Evolutionary conservation across 768 basidiomycete genomes (phyloP).

Genomic region (Tulasnella sp.): DNA sequence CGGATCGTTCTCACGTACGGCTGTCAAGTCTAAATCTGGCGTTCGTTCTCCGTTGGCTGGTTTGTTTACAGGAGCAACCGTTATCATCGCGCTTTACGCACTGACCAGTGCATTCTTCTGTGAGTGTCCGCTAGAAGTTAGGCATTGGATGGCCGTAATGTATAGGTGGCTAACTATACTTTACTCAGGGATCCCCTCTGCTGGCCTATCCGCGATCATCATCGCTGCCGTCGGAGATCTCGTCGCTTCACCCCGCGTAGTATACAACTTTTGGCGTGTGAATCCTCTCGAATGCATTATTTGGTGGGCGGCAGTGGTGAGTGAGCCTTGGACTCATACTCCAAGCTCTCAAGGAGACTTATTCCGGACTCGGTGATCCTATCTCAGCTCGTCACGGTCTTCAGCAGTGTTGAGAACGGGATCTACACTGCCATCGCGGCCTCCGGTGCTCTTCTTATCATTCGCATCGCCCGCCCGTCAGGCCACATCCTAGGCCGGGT

Average conservation of each 20-base stretch:
- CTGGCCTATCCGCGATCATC: conserved; percentile 72
- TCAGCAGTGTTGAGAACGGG: conserved; percentile 88
- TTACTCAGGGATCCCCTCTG: conserved; percentile 29
- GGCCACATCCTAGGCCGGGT: conserved; percentile 86
- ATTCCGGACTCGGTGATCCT: too few species aligned
- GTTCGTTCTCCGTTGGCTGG: conserved; percentile 90
- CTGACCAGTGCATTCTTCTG: conserved; percentile 87
- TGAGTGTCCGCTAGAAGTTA: conserved; percentile 40
- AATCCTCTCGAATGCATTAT: conserved; percentile 88
- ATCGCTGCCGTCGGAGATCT: conserved; percentile 48
- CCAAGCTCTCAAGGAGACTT: too few species aligned
- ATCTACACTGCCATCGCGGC: conserved; percentile 76
- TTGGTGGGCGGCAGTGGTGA: conserved; percentile 62
- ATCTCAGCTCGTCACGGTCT: conserved; percentile 60
- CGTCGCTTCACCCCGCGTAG: conserved; percentile 69
- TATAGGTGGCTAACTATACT: not conserved
- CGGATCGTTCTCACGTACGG: conserved; percentile 94
- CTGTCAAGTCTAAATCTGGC: conserved; percentile 89
- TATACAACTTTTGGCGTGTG: conserved; percentile 86
- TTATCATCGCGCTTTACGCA: conserved; percentile 89
- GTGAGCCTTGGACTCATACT: not conserved
- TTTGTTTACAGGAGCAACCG: conserved; percentile 73
- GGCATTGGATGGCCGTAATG: conserved; percentile 30
- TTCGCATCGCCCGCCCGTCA: conserved; percentile 78
- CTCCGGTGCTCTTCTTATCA: conserved; percentile 68